Evolutionary conservation across 495 filamentous ascomycete genomes (phyloP), one percentile per base, ranked within the genome.

Genomic region (Penicillium crystallinum): DNA sequence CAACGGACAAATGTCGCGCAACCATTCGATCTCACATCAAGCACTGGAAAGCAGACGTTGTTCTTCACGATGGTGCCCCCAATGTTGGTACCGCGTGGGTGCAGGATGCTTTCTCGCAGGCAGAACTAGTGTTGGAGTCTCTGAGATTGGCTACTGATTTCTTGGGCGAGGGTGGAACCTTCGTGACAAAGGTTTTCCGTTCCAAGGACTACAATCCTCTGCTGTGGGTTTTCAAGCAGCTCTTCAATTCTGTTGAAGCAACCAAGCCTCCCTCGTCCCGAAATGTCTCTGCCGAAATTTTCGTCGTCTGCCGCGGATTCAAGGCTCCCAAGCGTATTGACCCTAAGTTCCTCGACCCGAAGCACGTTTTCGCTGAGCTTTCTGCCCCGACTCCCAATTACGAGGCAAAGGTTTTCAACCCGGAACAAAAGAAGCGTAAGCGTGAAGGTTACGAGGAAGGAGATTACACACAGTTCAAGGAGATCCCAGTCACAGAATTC

Each of bases 61-160:
- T 99, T n/a, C 78, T 99, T 40, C 93, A 97, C 74, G 93, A 99
- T 72, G 93, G 93, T 73, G 93, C 93, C 10, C 93, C 93, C 40
- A 99, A 97, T 61, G 92, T 99, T 52, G 93, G 95, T 83, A 89
- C 88, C 0, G 91, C 93, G 1, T 99, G 93, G 93, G 86, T 96
- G 40, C 95, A 97, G 70, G 95, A 97, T 79, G 93, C 93, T 37
- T 99, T 90, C 80, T 92, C 90, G 34, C 93, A 99, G 70, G 91
- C 95, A 25, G 93, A 97, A 65, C 72, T 99, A n/a, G 90, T 85
- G 9, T 73, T 99, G 40, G 87, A 96, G 61, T 88, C 90, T 9
- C 70, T 99, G 73, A 96, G 91, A 67, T 76, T 99, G 25, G 93
- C 93, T 10, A 96, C 91, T 0, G 92, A 97, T 57, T 99, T 99